Evolutionary conservation across 805 yeast genomes (phyloP), one percentile per base, ranked within the genome.

Genomic region (Metschnikowia reukaufii): DNA sequence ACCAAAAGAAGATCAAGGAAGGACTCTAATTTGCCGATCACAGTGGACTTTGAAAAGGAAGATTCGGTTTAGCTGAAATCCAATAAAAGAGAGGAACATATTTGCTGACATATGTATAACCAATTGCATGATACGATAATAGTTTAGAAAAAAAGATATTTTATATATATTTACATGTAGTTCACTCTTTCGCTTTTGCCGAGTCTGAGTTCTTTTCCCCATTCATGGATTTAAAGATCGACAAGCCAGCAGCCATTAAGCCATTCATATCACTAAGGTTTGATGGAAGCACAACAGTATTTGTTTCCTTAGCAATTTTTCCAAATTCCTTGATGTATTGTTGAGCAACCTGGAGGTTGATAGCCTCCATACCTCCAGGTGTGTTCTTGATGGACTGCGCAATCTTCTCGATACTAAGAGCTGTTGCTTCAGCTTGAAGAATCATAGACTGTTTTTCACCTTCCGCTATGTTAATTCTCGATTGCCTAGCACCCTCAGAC

Each of bases 311-410:
- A 20, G 96, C 96, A 58, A 88, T 73, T 57, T 87, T 83, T 40
- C 86, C 84, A 62, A 88, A 88, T 27, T 92, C 88, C 44, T 82
- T 86, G 50, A 88, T 86, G 63, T 88, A 88, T 61, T 84, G 86
- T 61, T 86, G 91, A 13, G 96, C 96, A 36, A 88, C 82, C 64
- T 84, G 89, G 52, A 88, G 74, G 17, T 84, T 72, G 31, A 88
- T 89, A 8, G 95, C 96, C 39, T 85, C 86, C 47, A 67, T 68
- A 37, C 94, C 91, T 48, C 86, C 85, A 5, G 86, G 82, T 27
- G 88, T 81, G 44, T 76, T 76, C 41, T 75, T 66, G 56, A 88
- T 85, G 12, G 94, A 88, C 39, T 72, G 64, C 9, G 95, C 87
- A 42, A 88, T 71, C 45, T 71, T 68, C 55, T 70, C 74, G 52